Evolutionary conservation across 345 rosid species (phyloP).

Genomic region (Brassica carinata): DNA sequence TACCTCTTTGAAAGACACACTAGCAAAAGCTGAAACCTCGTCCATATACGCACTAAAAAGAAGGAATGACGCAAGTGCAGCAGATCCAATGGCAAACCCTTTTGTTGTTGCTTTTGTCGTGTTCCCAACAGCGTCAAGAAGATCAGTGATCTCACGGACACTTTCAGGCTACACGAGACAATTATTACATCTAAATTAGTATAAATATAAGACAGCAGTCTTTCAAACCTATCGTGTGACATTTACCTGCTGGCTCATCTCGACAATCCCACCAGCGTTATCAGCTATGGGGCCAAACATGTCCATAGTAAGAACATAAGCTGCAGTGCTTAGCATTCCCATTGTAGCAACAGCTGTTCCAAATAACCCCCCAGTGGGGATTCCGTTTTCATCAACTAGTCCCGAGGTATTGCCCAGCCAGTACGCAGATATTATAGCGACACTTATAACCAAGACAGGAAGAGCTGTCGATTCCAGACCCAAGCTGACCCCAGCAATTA

Average conservation of each 20-base stretch:
- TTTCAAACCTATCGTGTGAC: slow-evolving; percentile 1
- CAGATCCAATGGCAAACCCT: slow-evolving; percentile 99
- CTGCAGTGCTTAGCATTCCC: slow-evolving; percentile 99
- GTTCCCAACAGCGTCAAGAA: slow-evolving; percentile 99
- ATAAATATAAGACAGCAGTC: neutral
- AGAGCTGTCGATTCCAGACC: slow-evolving; percentile 98
- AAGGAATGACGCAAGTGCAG: slow-evolving; percentile 99
- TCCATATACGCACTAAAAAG: slow-evolving; percentile 99
- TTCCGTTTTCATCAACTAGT: slow-evolving; percentile 83
- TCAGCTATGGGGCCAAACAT: slow-evolving; percentile 99
- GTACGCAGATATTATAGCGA: slow-evolving; percentile 77
- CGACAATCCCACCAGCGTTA: slow-evolving; percentile 99
- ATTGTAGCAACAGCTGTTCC: slow-evolving; percentile 99
- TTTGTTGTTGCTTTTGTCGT: slow-evolving; percentile 99
- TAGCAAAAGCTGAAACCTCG: slow-evolving; percentile 90
- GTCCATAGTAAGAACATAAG: slow-evolving; percentile 98
- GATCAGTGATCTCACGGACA: slow-evolving; percentile 95
- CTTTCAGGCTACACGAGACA: slow-evolving; percentile 75
- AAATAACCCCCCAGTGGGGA: slow-evolving; percentile 91
- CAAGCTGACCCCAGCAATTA: slow-evolving; percentile 98
- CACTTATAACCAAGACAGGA: slow-evolving; percentile 90
- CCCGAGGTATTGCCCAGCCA: slow-evolving; percentile 98
- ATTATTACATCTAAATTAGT: slow-evolving; percentile 10
- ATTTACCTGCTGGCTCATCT: slow-evolving; percentile 99
- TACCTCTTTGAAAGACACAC: slow-evolving; percentile 80